Conservation (phyloP, 2,329 filamentous ascomycete genomes). For the Fusarium bactridioides region DNA sequence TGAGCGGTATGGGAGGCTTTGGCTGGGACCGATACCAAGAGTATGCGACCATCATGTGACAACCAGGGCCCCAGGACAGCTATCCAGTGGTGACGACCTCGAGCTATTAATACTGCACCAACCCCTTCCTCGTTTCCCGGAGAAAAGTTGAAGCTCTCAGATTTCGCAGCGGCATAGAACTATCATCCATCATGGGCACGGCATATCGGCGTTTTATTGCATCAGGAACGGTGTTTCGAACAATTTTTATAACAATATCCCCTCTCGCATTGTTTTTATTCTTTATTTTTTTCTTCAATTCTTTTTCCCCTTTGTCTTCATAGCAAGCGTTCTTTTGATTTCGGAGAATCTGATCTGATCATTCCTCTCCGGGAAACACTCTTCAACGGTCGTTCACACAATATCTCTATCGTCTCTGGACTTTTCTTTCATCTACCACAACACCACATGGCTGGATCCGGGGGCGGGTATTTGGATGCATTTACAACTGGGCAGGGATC, state of each 20-base stretch:
- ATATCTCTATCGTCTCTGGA: constrained; percentile 50
- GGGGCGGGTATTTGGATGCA: constrained; percentile 61
- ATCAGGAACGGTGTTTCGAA: constrained; percentile 54
- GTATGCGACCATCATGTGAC: constrained; percentile 88
- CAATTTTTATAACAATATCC: constrained; percentile 49
- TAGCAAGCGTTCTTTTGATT: constrained; percentile 54
- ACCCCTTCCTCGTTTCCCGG: constrained; percentile 45
- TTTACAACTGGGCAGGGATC: constrained; percentile 60
- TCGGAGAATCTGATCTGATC: constrained; percentile 46
- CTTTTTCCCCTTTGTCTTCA: constrained; percentile 49
- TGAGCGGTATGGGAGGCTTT: constrained; percentile 71
- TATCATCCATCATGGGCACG: constrained; percentile 47
- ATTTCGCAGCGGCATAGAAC: constrained; percentile 51
- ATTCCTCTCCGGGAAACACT: constrained; percentile 51
- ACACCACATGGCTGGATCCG: constrained; percentile 64
- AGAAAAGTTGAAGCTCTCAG: constrained; percentile 44
- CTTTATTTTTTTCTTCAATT: constrained; percentile 42
- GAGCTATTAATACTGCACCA: constrained; percentile 51
- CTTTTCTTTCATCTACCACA: constrained; percentile 49
- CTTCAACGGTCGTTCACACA: constrained; percentile 41
- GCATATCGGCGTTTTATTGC: constrained; percentile 53
- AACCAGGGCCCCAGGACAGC: constrained; percentile 61
- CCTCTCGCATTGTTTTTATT: constrained; percentile 42
- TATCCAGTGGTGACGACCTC: constrained; percentile 59
- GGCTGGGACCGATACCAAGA: constrained; percentile 88